Base-by-base conservation (phyloP, 2,329 filamentous ascomycete genomes). In the Fragosphaeria purpurea region DNA sequence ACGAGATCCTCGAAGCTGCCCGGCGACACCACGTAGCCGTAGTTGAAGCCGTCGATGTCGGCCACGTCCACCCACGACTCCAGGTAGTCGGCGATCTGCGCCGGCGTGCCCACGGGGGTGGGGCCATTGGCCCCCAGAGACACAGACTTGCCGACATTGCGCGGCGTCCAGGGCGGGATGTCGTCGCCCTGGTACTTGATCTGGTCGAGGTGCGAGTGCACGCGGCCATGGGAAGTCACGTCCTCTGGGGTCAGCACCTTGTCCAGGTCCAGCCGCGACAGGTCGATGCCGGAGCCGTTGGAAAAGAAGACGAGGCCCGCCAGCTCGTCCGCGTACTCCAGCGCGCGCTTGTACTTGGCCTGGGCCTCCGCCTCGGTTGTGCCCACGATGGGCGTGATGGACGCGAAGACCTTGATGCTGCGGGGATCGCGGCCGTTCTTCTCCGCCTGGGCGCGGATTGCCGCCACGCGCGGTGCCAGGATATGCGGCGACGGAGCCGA, bases 31-130 rank as follows among this genome's bases (percentile, higher is more conserved):
- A 54, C 47, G 38, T 52, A 52, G 6, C 51, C 46, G 46, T 13
- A 34, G n/a, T 88, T 88, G 65, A 88, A 88, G 0, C 83, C 84
- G 59, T 88, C 83, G 1, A 87, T 76, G 56, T 85, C 84, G 0
- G 80, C 82, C 61, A 86, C 83, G 6, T 68, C 59, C 0, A 86
- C 69, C 83, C 83, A 88, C 1, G 70, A 65, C 64, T 87, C 80
- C 52, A 88, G 70, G 40, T 76, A 73, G 60, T 88, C 82, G 0
- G 80, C 83, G 2, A 87, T 80, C 56, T 79, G 75, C 22, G 72
- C 63, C 0, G 83, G 69, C 0, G 81, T 86, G 0, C 84, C 83
- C 0, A 86, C 79, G 4, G 81, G 41, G 39, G 50, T 48, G 35
- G 53, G 51, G 4, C 54, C 54, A 7, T 54, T 41, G 11, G 52